Base-by-base conservation (phyloP, 495 filamentous ascomycete genomes). In the Lindgomyces ingoldianus region DNA sequence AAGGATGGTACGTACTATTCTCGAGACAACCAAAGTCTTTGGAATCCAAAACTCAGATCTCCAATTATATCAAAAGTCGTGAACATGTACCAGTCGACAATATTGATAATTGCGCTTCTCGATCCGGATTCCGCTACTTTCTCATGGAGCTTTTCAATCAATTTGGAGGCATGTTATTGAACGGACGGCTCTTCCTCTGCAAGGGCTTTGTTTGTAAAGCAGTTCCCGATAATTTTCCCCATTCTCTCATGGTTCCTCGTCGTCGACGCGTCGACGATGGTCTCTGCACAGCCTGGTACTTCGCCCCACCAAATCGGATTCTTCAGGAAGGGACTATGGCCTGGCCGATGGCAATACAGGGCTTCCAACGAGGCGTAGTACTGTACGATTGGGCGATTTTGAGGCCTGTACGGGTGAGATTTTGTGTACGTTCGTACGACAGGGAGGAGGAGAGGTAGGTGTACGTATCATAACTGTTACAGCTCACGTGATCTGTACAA, bases 251-350 rank as follows among this genome's bases (percentile, higher is more conserved):
- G 53, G 36, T 56, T 26, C 19, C 24, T 27, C 33, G 18, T 18
- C 21, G 53, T 56, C 14, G 53, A 19, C 2, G 53, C 53, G 18
- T 33, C 44, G 53, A 56, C 53, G 26, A 56, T 56, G 14, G 30
- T 39, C 11, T 21, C 18, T 2, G 53, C 36, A 30, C 53, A 33
- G 2, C 36, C 53, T 9, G 53, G 53, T 14, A 56, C 21, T 16
- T 56, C 53, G n/a, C 53, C 53, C 53, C 53, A 56, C 53, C 53
- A 56, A 11, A 56, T 26, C 9, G 53, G 53, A 30, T 56, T 56
- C 26, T 56, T 56, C 3, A 18, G 30, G 24, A 56, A 56, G 14
- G 53, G 36, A 24, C n/a, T 21, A 44, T 56, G 53, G 21, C 53
- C 53, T 25, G 53, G 33, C 11, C 53, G 53, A 18, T 30, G 53